phyloP scores from a whole-genome alignment of 345 rosid genomes.

The Eucalyptus virginea region DNA sequence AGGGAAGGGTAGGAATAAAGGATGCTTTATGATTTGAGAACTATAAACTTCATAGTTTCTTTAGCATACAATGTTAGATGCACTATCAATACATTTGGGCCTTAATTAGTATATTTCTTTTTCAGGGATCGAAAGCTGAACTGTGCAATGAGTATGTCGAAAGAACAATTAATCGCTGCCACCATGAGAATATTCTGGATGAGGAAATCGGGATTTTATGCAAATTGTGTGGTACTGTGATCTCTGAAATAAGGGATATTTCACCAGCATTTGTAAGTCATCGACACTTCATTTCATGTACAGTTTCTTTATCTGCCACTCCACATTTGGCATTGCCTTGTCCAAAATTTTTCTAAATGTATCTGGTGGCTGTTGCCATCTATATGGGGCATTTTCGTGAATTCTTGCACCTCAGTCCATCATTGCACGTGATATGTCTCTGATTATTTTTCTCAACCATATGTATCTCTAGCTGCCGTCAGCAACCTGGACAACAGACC shows the following conservation, averaged over 20 bases:
- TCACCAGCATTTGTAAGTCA: slow-evolving; percentile 86
- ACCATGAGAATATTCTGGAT: slow-evolving; percentile 45
- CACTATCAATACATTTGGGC: background rate
- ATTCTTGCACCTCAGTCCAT: background rate
- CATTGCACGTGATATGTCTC: background rate
- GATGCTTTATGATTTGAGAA: background rate
- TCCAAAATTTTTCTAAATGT: background rate
- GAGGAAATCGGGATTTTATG: slow-evolving; percentile 86
- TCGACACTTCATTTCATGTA: background rate
- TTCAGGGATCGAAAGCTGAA: slow-evolving; percentile 28
- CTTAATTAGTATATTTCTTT: background rate
- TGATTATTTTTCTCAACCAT: background rate
- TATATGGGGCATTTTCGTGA: background rate
- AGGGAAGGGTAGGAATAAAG: background rate
- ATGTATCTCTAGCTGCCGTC: slow-evolving; percentile 21
- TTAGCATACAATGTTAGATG: background rate
- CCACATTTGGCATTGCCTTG: background rate
- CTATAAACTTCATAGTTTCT: background rate
- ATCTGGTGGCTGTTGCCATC: background rate
- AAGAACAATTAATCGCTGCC: slow-evolving; percentile 33
- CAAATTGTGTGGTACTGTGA: slow-evolving; percentile 53
- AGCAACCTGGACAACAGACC: slow-evolving; percentile 27
- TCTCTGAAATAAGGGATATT: slow-evolving; percentile 63
- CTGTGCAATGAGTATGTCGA: slow-evolving; percentile 18
- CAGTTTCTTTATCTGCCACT: background rate